Evolutionary conservation across 2,329 filamentous ascomycete species (phyloP).

Genomic region (Hymenoscyphus fructigenus): DNA sequence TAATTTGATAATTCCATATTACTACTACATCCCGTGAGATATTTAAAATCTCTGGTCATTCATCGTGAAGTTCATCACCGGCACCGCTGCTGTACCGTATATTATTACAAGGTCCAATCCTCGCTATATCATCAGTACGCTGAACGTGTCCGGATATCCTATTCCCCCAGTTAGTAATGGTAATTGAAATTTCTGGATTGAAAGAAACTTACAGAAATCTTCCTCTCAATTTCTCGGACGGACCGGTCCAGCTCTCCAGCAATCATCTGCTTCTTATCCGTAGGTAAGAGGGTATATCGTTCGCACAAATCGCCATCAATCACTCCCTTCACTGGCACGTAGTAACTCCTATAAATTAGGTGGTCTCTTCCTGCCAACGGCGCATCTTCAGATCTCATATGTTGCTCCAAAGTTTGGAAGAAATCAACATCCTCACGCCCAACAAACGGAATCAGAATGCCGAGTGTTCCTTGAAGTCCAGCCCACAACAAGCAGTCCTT

Average conservation of each 20-base stretch:
- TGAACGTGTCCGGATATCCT: slow-evolving; percentile 58
- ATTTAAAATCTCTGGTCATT: slow-evolving; percentile 16
- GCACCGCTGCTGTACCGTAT: slow-evolving; percentile 17
- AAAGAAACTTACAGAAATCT: slow-evolving; percentile 66
- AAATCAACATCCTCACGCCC: slow-evolving; percentile 94
- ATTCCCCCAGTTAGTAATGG: slow-evolving; percentile 22
- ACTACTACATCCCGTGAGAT: neutral
- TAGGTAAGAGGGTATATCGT: slow-evolving; percentile 77
- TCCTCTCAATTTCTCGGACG: slow-evolving; percentile 90
- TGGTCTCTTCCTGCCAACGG: slow-evolving; percentile 92
- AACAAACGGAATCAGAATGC: slow-evolving; percentile 88
- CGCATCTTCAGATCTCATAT: slow-evolving; percentile 81
- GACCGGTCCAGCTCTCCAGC: slow-evolving; percentile 89
- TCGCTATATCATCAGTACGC: slow-evolving; percentile 43
- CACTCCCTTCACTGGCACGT: slow-evolving; percentile 91
- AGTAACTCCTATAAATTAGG: slow-evolving; percentile 92
- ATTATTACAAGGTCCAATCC: slow-evolving; percentile 26
- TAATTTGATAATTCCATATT: neutral
- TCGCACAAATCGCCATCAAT: slow-evolving; percentile 98
- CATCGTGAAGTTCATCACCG: slow-evolving; percentile 16
- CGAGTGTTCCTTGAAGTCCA: slow-evolving; percentile 90
- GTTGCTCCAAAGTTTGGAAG: slow-evolving; percentile 90
- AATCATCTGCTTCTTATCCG: slow-evolving; percentile 93
- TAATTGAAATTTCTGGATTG: neutral
- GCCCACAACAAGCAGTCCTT: slow-evolving; percentile 91